Evolutionary conservation across 257 asterid species (phyloP), one percentile per base, ranked within the genome.

Genomic region (Anisodus acutangulus): DNA sequence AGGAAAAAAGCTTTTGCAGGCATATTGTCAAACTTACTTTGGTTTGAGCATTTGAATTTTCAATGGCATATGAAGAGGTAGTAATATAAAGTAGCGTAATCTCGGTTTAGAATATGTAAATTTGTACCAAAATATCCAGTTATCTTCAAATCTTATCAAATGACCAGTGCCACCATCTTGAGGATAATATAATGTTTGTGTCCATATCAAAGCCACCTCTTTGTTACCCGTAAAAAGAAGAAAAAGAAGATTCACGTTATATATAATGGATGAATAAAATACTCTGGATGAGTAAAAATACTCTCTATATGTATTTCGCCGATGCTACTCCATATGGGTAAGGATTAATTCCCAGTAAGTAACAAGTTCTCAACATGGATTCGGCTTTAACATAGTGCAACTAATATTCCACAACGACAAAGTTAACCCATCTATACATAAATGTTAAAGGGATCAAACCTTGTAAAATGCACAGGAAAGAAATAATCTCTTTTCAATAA

Each of bases 401-500:
- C 6, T 57, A 57, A 4, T 57, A 15, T 57, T 57, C 62, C 13
- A 12, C 8, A 15, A 12, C n/a, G 8, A 57, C 19, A 15, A 57
- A 57, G 62, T 57, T 57, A 57, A 5, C 2, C 53, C 62, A 2
- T 57, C 62, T 4, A 57, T 57, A 15, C 22, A 2, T 57, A 15
- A 15, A 57, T 11, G 19, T 57, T n/a, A 15, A 57, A 57, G 22
- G 22, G 22, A 15, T 86, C 95, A 51, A 83, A 95, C 99, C 93
- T 95, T 94, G 89, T 95, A 95, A 79, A 95, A 93, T 67, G 97
- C 97, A 80, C 95, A 0, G 0, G 26, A 22, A 22, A 22, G 26
- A 22, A 22, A 22, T 22, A 22, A 22, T 22, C 26, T 22, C 26
- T 22, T 22, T 22, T 22, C 26, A 22, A 0, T 22, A 22, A 22